Evolutionary conservation across 768 basidiomycete genomes (phyloP), one percentile per base, ranked within the genome.

Genomic region (Cubamyces lactineus): DNA sequence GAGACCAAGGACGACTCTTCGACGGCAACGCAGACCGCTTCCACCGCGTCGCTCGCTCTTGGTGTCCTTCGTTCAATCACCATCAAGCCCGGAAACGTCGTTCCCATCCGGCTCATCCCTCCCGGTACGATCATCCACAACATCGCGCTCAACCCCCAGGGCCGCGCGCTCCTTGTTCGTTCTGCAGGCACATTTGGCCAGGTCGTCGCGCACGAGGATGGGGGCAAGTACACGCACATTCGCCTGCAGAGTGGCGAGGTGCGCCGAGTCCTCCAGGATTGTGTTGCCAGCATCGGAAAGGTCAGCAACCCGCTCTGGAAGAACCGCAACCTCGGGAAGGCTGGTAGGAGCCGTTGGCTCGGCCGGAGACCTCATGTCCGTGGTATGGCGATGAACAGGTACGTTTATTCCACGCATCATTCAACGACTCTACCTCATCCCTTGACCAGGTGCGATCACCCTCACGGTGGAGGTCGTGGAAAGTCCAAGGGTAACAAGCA

Each of bases 331-430:
- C 76, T 98, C 38, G 97, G 95, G 15, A 99, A 98, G 75, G 97
- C 97, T 7, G 97, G 97, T 30, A 78, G 96, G 66, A 79, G 80
- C 43, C 81, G 96, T 40, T 96, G 94, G 93, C 76, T 98, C 19
- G 96, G 96, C 17, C 77, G 86, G 71, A 76, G 92, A 66, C 95
- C 95, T 0, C 82, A 83, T 34, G 94, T 96, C 48, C 88, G 95
- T 75, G 95, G 95, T 87, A 88, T 97, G 66, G 95, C 95, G 45
- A 96, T 96, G 95, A 98, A 97, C 75, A 89, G 93, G 86, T 94
- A 78, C 45, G 89, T 62, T 24, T 13, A 52, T 53, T 58, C 58
- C 50, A 59, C 51, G 28, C 53, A 17, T 51, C 45, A 28, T 47
- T 54, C 39, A 66, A n/a, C 30, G 34, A 2, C 45, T 52, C 4